These are phyloP conservation scores for Rhododendron molle DNA, from an alignment of 148 eudicot genomes.

Conservation along the genomic window DNA sequence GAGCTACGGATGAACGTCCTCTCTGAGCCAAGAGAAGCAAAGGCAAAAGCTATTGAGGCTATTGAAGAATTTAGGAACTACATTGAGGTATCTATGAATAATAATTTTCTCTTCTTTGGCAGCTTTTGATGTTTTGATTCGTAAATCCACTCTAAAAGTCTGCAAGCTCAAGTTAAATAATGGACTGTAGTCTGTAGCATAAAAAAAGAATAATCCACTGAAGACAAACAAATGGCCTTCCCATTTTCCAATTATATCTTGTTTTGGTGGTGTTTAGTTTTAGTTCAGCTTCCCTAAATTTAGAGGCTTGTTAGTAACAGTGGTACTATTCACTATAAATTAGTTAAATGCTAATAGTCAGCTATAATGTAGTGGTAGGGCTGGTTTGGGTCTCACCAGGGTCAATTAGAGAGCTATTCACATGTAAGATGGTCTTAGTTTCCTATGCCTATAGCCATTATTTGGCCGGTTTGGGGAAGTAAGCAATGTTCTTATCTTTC, in stretches of 20 bases:
- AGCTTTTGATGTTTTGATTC: not conserved
- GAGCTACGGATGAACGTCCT: slow-evolving; percentile 73
- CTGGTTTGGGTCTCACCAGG: not conserved
- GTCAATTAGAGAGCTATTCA: not conserved
- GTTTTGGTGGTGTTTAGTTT: not conserved
- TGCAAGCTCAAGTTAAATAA: not conserved
- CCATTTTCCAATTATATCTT: not conserved
- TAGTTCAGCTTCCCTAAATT: not conserved
- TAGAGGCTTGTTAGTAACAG: not conserved
- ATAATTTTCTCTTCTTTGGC: not conserved
- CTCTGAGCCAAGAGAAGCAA: slow-evolving; percentile 74
- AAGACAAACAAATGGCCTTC: not conserved
- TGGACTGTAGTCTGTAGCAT: not conserved
- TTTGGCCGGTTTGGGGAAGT: not conserved
- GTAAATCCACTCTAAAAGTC: not conserved
- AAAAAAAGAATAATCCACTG: not conserved
- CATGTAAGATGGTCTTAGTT: not conserved
- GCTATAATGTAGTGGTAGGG: not conserved
- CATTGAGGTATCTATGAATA: slow-evolving; percentile 42
- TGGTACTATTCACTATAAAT: no score
- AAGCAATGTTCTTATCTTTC: not conserved
- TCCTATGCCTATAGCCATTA: not conserved
- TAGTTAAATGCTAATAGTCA: not conserved
- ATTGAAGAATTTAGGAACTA: slow-evolving; percentile 62
- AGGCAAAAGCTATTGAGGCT: slow-evolving; percentile 67